phyloP scores from a whole-genome alignment of 2,329 filamentous ascomycete genomes.

The Penicillium olsonii region DNA sequence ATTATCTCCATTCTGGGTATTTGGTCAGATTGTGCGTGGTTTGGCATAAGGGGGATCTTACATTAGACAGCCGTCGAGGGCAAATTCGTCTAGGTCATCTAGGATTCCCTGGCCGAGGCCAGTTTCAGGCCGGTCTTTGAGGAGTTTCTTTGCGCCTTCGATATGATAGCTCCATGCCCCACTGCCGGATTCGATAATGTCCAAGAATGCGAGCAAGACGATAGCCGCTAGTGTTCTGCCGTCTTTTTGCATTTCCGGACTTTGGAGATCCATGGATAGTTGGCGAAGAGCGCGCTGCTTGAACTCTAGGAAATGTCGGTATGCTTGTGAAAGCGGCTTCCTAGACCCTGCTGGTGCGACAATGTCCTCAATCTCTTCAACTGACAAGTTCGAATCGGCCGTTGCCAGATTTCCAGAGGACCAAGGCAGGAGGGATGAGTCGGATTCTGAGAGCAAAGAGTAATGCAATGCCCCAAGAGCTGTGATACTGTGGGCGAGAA shows the following conservation, averaged over 20 bases:
- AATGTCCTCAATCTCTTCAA: slow-evolving; percentile 30
- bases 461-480: slow-evolving; percentile 53
- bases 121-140: slow-evolving; percentile 37
- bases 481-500: slow-evolving; percentile 49
- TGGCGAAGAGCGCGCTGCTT: slow-evolving; percentile 52
- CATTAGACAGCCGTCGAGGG: slow-evolving; percentile 41
- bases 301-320: slow-evolving; percentile 46
- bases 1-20: slow-evolving; percentile 41
- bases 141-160: slow-evolving; percentile 52
- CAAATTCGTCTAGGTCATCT: slow-evolving; percentile 39
- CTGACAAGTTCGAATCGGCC: slow-evolving; percentile 20
- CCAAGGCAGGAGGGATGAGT: slow-evolving; percentile 38
- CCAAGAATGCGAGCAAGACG: slow-evolving; percentile 52
- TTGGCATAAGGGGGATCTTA: slow-evolving; percentile 17
- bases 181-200: slow-evolving; percentile 53
- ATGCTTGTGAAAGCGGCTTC: slow-evolving; percentile 37
- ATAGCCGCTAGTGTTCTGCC: slow-evolving; percentile 49
- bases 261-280: slow-evolving; percentile 36
- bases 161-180: slow-evolving; percentile 56
- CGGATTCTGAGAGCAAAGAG: slow-evolving; percentile 40
- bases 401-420: slow-evolving; percentile 21
- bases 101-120: slow-evolving; percentile 26
- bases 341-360: slow-evolving; percentile 33
- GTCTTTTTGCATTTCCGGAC: slow-evolving; percentile 38
- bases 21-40: slow-evolving; percentile 2